phyloP scores from a whole-genome alignment of 805 yeast genomes.

The Metschnikowia vanudenii region DNA sequence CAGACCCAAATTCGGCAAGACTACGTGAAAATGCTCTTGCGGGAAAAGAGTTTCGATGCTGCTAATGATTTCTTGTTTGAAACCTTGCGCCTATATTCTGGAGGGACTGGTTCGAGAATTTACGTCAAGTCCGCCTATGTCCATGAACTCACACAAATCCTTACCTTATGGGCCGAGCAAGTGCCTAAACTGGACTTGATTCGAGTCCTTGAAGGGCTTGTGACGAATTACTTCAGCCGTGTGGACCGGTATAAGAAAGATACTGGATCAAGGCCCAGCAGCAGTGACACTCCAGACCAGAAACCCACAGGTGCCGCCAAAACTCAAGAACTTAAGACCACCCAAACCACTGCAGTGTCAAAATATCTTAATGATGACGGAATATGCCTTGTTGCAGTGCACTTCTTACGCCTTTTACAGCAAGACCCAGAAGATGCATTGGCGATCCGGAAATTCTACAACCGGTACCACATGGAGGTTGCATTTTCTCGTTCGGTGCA shows the following conservation, averaged over 20 bases:
- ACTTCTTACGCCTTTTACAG: slow-evolving; percentile 33
- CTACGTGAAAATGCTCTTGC: slow-evolving; percentile 26
- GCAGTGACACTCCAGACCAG: background rate
- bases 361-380: slow-evolving; percentile 41
- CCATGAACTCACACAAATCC: slow-evolving; percentile 7
- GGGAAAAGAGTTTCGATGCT: slow-evolving; percentile 18
- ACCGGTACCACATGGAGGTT: slow-evolving; percentile 25
- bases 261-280: background rate
- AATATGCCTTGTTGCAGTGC: slow-evolving; percentile 30
- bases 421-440: slow-evolving; percentile 22
- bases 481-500: slow-evolving; percentile 39
- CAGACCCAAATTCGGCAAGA: slow-evolving; percentile 24
- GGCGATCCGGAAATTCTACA: slow-evolving; percentile 29
- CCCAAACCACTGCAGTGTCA: slow-evolving; percentile 23
- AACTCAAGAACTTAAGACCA: slow-evolving; percentile 11
- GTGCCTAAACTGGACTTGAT: slow-evolving; percentile 15
- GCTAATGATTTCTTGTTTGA: slow-evolving; percentile 31
- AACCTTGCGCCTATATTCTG: slow-evolving; percentile 26
- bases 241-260: slow-evolving; percentile 19
- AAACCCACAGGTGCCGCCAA: background rate
- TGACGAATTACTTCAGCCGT: slow-evolving; percentile 20
- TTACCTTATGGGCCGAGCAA: slow-evolving; percentile 17
- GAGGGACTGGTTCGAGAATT: slow-evolving; percentile 9
- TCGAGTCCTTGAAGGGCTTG: slow-evolving; percentile 21
- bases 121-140: slow-evolving; percentile 24